Evolutionary conservation across 2,329 filamentous ascomycete genomes (phyloP).

Genomic region (Rhytidhysteron rufulum): DNA sequence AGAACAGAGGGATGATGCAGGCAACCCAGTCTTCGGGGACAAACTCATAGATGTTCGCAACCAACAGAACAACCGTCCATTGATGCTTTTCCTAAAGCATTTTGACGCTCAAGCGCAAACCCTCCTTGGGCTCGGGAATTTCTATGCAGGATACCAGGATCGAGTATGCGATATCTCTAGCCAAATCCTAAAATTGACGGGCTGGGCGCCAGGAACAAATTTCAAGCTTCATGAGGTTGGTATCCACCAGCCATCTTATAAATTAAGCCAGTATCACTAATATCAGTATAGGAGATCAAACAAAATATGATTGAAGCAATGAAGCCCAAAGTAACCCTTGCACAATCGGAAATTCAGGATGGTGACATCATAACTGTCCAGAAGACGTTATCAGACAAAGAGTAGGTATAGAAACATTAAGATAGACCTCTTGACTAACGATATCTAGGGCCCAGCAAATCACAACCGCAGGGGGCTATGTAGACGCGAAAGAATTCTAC

Average conservation of each 20-base stretch:
- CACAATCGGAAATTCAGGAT: constrained; percentile 90
- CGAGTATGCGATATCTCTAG: constrained; percentile 82
- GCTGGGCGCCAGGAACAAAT: constrained; percentile 73
- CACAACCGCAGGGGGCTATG: constrained; percentile 43
- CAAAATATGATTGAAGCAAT: constrained; percentile 94
- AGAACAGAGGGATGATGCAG: constrained; percentile 67
- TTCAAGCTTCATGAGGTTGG: constrained; percentile 73
- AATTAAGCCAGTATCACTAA: constrained; percentile 11
- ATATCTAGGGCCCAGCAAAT: constrained; percentile 23
- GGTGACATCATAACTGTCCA: constrained; percentile 98
- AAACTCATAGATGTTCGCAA: constrained; percentile 55
- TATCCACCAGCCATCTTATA: background rate
- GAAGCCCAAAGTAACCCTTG: constrained; percentile 85
- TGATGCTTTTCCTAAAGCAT: constrained; percentile 88
- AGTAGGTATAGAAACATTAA: constrained; percentile 23
- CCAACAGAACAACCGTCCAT: constrained; percentile 52
- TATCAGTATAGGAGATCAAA: constrained; percentile 73
- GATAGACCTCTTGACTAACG: too few relatives aligned
- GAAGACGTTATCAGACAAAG: constrained; percentile 52
- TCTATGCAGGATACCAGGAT: constrained; percentile 83
- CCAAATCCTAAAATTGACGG: constrained; percentile 75
- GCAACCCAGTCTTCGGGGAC: constrained; percentile 68
- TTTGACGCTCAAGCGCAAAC: constrained; percentile 77
- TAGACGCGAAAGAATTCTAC: constrained; percentile 80
- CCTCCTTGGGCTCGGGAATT: constrained; percentile 71